These are phyloP conservation scores for Aspergillus costaricaensis DNA, from an alignment of 2,329 filamentous ascomycete genomes.

Conservation along the genomic window DNA sequence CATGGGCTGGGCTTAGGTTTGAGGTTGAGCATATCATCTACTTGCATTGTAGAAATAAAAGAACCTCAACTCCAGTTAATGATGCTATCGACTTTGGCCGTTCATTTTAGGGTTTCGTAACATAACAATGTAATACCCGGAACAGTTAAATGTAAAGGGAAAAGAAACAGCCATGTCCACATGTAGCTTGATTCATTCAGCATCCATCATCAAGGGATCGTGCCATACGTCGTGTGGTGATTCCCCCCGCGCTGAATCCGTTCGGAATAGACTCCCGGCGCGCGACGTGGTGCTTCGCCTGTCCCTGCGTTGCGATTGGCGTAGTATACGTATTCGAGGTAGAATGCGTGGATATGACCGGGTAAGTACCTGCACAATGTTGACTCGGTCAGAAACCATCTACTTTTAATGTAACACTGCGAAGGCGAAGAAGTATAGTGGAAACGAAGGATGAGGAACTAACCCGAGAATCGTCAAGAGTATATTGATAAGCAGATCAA, in stretches of 20 bases:
- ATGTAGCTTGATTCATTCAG: too few species aligned
- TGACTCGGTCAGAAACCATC: background rate
- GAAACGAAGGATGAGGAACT: conserved; percentile 21
- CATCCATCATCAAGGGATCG: conserved; percentile 15
- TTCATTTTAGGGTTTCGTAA: background rate
- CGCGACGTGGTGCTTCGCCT: conserved; percentile 24
- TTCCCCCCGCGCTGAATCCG: conserved; percentile 43
- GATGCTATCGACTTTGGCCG: background rate
- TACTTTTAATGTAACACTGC: background rate
- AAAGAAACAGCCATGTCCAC: too few species aligned
- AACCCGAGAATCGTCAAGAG: conserved; percentile 66
- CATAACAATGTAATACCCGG: background rate
- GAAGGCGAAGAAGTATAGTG: background rate
- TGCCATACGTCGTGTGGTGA: conserved; percentile 28
- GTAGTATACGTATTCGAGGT: conserved; percentile 81
- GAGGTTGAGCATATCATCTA: too few species aligned
- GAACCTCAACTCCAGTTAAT: background rate
- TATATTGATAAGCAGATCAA: conserved; percentile 68
- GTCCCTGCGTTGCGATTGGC: conserved; percentile 54
- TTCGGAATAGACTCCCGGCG: conserved; percentile 44
- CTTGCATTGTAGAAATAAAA: too few species aligned
- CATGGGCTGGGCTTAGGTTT: too few species aligned
- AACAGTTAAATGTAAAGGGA: too few species aligned
- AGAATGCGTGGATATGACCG: conserved; percentile 79
- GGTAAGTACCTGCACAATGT: conserved; percentile 64